phyloP scores from a whole-genome alignment of 192 early-diverging fungal genomes.

The Entomortierella parvispora region DNA sequence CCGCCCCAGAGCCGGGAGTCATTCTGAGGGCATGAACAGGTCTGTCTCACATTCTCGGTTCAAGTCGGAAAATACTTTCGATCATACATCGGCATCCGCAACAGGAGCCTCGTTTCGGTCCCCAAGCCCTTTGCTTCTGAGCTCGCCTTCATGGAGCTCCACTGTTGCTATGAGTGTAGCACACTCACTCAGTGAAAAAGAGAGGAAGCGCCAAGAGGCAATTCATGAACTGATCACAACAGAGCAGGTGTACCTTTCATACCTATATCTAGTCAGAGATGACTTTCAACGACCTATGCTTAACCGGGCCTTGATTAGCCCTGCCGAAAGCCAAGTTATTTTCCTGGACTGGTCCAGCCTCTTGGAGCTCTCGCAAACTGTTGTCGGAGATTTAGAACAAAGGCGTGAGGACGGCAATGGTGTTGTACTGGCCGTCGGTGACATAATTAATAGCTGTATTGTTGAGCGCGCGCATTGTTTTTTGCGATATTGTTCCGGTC shows the following conservation, averaged over 20 bases:
- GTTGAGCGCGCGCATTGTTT: conserved; percentile 79
- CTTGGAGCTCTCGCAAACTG: conserved; percentile 68
- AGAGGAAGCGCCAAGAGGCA: conserved; percentile 82
- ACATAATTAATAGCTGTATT: conserved; percentile 76
- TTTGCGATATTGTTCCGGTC: conserved; percentile 80
- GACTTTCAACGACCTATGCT: conserved; percentile 70
- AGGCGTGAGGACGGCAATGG: conserved; percentile 60
- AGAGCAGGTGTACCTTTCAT: conserved; percentile 77
- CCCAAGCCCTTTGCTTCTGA: conserved; percentile 18
- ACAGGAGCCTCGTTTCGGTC: conserved; percentile 1
- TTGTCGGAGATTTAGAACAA: conserved; percentile 74
- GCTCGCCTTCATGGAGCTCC: conserved; percentile 54
- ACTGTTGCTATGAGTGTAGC: conserved; percentile 57
- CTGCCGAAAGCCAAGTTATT: conserved; percentile 70
- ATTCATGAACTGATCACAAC: conserved; percentile 84
- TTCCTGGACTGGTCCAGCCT: conserved; percentile 89
- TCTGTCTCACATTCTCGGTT: conserved; percentile 7
- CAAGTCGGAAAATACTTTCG: conserved; percentile 1
- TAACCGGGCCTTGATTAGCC: conserved; percentile 56
- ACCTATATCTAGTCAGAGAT: conserved; percentile 78
- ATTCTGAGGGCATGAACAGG: conserved; percentile 15
- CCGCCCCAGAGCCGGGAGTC: conserved; percentile 40
- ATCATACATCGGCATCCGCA: neutral
- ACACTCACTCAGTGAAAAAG: conserved; percentile 62
- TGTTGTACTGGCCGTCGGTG: conserved; percentile 73